Evolutionary conservation across 768 basidiomycete genomes (phyloP), one percentile per base, ranked within the genome.

Genomic region (Pholiota conissans): DNA sequence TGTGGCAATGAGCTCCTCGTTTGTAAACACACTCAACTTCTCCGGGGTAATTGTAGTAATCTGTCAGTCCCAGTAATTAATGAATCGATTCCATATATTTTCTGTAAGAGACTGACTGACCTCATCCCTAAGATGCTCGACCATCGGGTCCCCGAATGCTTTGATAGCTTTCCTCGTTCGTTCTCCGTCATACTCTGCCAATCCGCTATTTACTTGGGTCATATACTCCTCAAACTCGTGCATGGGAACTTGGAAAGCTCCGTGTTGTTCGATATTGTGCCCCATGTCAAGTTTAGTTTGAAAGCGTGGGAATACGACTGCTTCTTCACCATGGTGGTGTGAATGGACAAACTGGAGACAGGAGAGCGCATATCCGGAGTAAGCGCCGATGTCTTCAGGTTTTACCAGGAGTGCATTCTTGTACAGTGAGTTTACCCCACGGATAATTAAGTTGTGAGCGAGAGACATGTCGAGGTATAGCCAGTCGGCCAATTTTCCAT

Each of bases 51-150:
- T 58, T 2, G 67, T 66, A 2, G 61, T 47, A n/a, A 68, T 68
- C 67, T 67, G 37, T 16, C 3, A 26, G 3, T 7, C 3, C 5
- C n/a, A 40, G 6, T 37, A 5, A 9, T 37, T 8, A 39, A 40
- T n/a, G n/a, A n/a, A n/a, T n/a, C n/a, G n/a, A 46, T 16, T 4
- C 34, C 13, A n/a, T 27, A 27, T 13, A 3, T 18, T 14, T 10
- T 32, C 8, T 14, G 11, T 16, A 55, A 59, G 16, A 13, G 37
- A 45, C 20, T 22, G 29, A n/a, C 57, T 37, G 16, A 68, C 71
- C 65, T 72, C 71, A 10, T 68, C 69, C n/a, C 66, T 57, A 0
- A 72, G 61, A 53, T 72, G 71, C 9, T 61, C 52, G 6, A 64
- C 59, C 8, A 72, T 46, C 3, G 54, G 39, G 40, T 65, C 65